Percentiles rank a stretch among this genome's conserved stretches.
Evolutionary conservation across 371 early-diverging fungal genomes (phyloP).

Genomic region (Lichtheimia ramosa): DNA sequence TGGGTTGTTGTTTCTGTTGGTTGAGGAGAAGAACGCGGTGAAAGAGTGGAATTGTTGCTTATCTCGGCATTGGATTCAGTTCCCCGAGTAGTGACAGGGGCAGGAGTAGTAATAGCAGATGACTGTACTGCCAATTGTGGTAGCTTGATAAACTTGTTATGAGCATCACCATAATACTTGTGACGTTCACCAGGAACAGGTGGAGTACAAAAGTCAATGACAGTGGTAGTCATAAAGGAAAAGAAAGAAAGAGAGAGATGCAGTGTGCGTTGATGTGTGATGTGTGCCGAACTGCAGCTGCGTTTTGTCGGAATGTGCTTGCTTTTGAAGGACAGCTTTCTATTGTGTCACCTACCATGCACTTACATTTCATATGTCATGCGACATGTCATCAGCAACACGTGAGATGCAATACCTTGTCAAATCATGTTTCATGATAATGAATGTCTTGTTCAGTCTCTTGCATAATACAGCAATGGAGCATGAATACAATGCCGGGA

Average conservation of each 20-base stretch:
- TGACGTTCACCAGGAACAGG: constrained; percentile 68
- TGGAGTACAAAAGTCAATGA: constrained; percentile 61
- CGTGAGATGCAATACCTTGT: too few relatives aligned
- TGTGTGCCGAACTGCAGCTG: not conserved
- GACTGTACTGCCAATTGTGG: constrained; percentile 19
- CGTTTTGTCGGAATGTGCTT: not conserved
- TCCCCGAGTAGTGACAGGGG: not conserved
- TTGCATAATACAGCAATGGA: too few relatives aligned
- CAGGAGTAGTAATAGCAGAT: not conserved
- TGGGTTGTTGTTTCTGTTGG: constrained; percentile 1
- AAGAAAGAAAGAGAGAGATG: not conserved
- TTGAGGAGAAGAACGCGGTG: not conserved
- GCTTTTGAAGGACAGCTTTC: not conserved
- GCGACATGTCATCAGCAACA: too few relatives aligned
- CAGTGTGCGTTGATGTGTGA: too few relatives aligned
- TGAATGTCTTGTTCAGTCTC: too few relatives aligned
- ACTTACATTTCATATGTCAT: not conserved
- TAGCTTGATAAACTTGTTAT: constrained; percentile 55
- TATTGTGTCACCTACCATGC: not conserved
- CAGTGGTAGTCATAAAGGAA: constrained; percentile 6
- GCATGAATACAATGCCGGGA: too few relatives aligned
- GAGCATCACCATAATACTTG: constrained; percentile 63
- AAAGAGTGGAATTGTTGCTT: not conserved
- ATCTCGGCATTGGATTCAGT: not conserved
- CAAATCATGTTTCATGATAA: too few relatives aligned